Percentiles rank a stretch among this genome's conserved stretches.
Conservation (phyloP, 2,329 filamentous ascomycete genomes). For the Paraconiothyrium sp. region DNA sequence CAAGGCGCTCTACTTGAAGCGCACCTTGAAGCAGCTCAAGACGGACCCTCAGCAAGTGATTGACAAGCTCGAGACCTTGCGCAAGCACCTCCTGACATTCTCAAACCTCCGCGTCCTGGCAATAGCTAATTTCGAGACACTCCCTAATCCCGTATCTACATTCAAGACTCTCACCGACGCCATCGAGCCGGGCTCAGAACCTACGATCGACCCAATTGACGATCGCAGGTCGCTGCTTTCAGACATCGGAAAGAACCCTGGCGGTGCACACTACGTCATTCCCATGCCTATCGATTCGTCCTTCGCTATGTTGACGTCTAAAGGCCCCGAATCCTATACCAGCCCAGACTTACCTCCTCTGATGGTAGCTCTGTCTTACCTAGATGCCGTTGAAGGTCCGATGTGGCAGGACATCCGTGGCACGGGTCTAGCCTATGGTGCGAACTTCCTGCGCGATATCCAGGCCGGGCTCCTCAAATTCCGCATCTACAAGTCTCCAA, state of each 20-base stretch:
- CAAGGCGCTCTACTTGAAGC: slow-evolving; percentile 85
- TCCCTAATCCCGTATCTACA: slow-evolving; percentile 77
- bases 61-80: slow-evolving; percentile 78
- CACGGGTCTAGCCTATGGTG: slow-evolving; percentile 91
- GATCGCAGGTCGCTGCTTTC: slow-evolving; percentile 77
- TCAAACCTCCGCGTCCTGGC: slow-evolving; percentile 88
- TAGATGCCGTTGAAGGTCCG: slow-evolving; percentile 92
- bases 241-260: slow-evolving; percentile 76
- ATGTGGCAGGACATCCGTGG: slow-evolving; percentile 94
- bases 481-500: slow-evolving; percentile 88
- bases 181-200: slow-evolving; percentile 58
- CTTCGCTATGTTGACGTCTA: slow-evolving; percentile 79
- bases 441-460: slow-evolving; percentile 78
- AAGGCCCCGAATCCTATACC: slow-evolving; percentile 77
- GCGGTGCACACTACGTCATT: slow-evolving; percentile 79
- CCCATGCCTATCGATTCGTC: slow-evolving; percentile 95
- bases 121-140: slow-evolving; percentile 79
- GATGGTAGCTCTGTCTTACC: slow-evolving; percentile 87
- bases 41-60: slow-evolving; percentile 80
- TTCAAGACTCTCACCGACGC: slow-evolving; percentile 72
- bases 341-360: slow-evolving; percentile 84
- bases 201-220: slow-evolving; percentile 74
- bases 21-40: slow-evolving; percentile 81
- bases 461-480: slow-evolving; percentile 85
- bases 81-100: slow-evolving; percentile 79